Evolutionary conservation across 1,284 basidiomycete genomes (phyloP).

Genomic region (Malassezia vespertilionis): DNA sequence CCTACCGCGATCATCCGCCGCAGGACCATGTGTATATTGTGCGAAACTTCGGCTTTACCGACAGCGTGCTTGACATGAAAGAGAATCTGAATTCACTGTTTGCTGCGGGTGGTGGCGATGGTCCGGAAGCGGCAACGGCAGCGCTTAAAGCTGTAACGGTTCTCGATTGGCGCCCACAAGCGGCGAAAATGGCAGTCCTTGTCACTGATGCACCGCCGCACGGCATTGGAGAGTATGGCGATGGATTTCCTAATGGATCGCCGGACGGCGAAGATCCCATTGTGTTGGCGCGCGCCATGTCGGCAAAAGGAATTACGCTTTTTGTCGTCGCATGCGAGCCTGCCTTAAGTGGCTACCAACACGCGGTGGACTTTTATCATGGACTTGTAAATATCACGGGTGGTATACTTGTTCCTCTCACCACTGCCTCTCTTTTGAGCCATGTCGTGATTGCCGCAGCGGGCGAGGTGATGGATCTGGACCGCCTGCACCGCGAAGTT

Average conservation of each 20-base stretch:
- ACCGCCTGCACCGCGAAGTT: conserved; percentile 83
- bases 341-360: conserved; percentile 63
- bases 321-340: conserved; percentile 82
- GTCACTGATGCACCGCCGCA: conserved; percentile 97
- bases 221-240: conserved; percentile 59
- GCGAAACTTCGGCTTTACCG: conserved; percentile 80
- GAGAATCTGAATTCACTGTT: conserved; percentile 70
- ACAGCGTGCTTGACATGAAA: conserved; percentile 76
- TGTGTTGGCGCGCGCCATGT: conserved; percentile 76
- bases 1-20: conserved; percentile 53
- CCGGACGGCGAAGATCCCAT: conserved; percentile 69
- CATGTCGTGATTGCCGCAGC: conserved; percentile 95
- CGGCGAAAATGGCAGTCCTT: conserved; percentile 69
- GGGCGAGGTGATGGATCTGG: conserved; percentile 92
- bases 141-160: conserved; percentile 63
- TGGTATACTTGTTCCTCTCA: conserved; percentile 84
- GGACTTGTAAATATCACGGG: conserved; percentile 48
- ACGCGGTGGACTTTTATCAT: conserved; percentile 76
- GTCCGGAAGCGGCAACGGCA: conserved; percentile 93
- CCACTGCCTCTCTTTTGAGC: conserved; percentile 87
- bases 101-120: conserved; percentile 87
- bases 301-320: conserved; percentile 57
- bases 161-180: conserved; percentile 69
- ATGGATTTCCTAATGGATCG: conserved; percentile 55
- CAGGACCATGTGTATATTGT: conserved; percentile 56